Percentiles rank a stretch among this genome's conserved stretches.
Conservation (phyloP, 768 basidiomycete species). For the Mycena latifolia region DNA sequence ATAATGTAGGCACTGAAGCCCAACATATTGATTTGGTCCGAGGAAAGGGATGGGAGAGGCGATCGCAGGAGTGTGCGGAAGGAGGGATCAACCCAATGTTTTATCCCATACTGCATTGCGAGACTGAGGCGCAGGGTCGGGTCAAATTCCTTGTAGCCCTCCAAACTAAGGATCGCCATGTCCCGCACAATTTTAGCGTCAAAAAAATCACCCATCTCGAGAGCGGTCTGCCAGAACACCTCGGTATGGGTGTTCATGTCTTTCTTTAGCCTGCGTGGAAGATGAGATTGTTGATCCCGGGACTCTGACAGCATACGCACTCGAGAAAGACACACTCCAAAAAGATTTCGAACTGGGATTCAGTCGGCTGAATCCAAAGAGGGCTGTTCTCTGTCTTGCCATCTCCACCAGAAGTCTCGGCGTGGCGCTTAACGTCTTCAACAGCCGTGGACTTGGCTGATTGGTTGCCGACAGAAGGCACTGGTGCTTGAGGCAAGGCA, state of each 20-base stretch:
- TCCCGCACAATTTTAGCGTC: neutral
- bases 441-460: neutral
- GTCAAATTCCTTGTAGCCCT: neutral
- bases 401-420: neutral
- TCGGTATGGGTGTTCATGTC: neutral
- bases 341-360: neutral
- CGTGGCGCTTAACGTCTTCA: neutral
- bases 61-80: neutral
- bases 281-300: too few relatives aligned
- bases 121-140: neutral
- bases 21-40: neutral
- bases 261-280: neutral
- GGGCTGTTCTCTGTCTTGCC: neutral
- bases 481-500: neutral
- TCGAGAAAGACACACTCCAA: neutral
- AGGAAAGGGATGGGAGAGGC: neutral
- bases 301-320: too few relatives aligned
- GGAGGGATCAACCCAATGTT: neutral
- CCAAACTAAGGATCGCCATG: neutral
- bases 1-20: constrained; percentile 4
- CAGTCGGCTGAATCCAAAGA: neutral
- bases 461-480: neutral
- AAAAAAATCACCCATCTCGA: constrained; percentile 13
- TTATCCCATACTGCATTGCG: neutral
- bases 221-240: neutral